phyloP scores from a whole-genome alignment of 73 alveolate genomes.

The Paramecium pentaurelia region DNA sequence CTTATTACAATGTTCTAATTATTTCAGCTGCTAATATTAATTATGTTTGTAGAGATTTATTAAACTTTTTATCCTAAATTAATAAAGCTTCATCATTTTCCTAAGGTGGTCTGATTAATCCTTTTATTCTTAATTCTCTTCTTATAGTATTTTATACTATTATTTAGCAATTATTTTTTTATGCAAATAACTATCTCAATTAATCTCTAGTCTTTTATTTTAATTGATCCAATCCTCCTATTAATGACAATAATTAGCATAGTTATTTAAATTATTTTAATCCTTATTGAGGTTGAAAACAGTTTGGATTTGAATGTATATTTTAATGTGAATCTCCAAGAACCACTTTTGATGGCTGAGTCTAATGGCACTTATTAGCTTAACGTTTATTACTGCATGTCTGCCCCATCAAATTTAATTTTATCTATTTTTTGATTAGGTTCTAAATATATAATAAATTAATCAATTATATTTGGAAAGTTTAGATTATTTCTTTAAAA shows the following conservation, averaged over 20 bases:
- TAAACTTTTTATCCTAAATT: not conserved
- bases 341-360: not conserved
- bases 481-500: not conserved
- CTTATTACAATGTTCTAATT: not conserved
- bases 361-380: not conserved
- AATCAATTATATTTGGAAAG: not conserved
- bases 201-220: not conserved
- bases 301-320: not conserved
- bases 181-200: not conserved
- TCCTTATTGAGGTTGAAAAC: not conserved
- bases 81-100: not conserved
- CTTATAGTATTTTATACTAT: not conserved
- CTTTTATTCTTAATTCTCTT: not conserved
- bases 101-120: not conserved
- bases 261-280: not conserved
- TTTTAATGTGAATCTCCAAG: not conserved
- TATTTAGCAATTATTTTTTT: not conserved
- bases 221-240: not conserved
- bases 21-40: not conserved
- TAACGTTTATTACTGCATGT: not conserved
- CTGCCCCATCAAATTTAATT: not conserved
- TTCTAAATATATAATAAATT: not conserved
- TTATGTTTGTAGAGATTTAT: not conserved
- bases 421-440: not conserved
- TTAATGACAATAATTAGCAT: not conserved